A percentile compares a stretch with the other conserved stretches of the same genome.
These are phyloP conservation scores for Puccinia hordei DNA, from an alignment of 1,284 basidiomycete genomes.

Conservation along the genomic window DNA sequence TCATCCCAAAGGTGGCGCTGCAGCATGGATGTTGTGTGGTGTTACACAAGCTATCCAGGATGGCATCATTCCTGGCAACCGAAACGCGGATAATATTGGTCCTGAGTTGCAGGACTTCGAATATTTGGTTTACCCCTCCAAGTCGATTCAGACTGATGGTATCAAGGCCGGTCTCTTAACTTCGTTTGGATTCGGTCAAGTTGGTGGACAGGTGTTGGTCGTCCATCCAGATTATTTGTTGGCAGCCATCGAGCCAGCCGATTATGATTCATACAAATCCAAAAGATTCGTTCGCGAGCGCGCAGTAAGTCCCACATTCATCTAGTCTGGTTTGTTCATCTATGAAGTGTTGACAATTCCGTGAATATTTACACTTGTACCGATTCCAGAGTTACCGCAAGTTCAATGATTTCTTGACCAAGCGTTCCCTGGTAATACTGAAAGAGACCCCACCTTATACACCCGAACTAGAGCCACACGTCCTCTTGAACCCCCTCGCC, in stretches of 20 bases:
- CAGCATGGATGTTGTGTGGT: slow-evolving; percentile 96
- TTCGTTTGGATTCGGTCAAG: slow-evolving; percentile 94
- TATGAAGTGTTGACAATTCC: background rate
- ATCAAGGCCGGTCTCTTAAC: slow-evolving; percentile 74
- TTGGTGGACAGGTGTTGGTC: slow-evolving; percentile 86
- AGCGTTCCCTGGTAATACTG: slow-evolving; percentile 74
- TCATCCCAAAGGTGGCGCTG: slow-evolving; percentile 91
- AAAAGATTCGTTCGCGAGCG: slow-evolving; percentile 72
- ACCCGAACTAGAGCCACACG: slow-evolving; percentile 80
- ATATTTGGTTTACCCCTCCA: slow-evolving; percentile 94
- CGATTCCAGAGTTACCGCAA: slow-evolving; percentile 68
- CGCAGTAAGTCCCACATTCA: slow-evolving; percentile 70
- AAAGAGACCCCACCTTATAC: slow-evolving; percentile 92
- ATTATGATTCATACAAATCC: slow-evolving; percentile 74
- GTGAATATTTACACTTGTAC: background rate
- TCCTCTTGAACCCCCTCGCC: slow-evolving; percentile 90
- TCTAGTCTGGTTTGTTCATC: slow-evolving; percentile 65
- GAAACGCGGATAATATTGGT: slow-evolving; percentile 87
- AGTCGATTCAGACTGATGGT: slow-evolving; percentile 87
- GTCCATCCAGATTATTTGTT: slow-evolving; percentile 89
- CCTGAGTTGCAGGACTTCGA: slow-evolving; percentile 85
- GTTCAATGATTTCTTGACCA: slow-evolving; percentile 65
- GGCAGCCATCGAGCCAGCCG: slow-evolving; percentile 73
- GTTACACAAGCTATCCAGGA: slow-evolving; percentile 81
- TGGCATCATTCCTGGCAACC: slow-evolving; percentile 93